Evolutionary conservation across 805 yeast genomes (phyloP).

Genomic region (Diddensiella santjacobensis): DNA sequence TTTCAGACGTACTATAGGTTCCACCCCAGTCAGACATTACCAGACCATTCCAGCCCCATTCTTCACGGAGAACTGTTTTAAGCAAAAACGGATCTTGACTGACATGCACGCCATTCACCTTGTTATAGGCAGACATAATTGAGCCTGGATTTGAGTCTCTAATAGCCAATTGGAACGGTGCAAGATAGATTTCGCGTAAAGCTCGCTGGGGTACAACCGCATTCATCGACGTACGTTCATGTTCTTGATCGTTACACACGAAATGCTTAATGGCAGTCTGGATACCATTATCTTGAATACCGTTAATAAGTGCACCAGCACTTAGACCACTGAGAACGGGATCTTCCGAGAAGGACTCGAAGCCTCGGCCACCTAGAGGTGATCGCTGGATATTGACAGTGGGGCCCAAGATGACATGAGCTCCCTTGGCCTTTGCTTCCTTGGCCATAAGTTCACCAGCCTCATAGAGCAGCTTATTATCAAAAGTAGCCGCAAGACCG

Average conservation of each 20-base stretch:
- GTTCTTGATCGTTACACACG: slow-evolving; percentile 60
- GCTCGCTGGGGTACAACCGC: slow-evolving; percentile 55
- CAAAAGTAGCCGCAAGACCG: slow-evolving; percentile 54
- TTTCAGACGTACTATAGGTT: slow-evolving; percentile 43
- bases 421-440: slow-evolving; percentile 53
- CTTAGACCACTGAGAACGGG: slow-evolving; percentile 46
- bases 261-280: slow-evolving; percentile 59
- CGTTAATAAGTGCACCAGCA: slow-evolving; percentile 49
- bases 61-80: slow-evolving; percentile 45
- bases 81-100: slow-evolving; percentile 46
- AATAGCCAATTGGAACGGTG: slow-evolving; percentile 61
- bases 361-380: slow-evolving; percentile 60
- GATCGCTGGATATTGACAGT: slow-evolving; percentile 51
- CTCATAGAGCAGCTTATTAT: slow-evolving; percentile 43
- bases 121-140: slow-evolving; percentile 61
- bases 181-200: slow-evolving; percentile 57
- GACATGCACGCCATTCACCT: slow-evolving; percentile 57
- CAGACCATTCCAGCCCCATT: slow-evolving; percentile 54
- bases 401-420: slow-evolving; percentile 48
- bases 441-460: slow-evolving; percentile 52
- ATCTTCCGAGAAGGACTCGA: slow-evolving; percentile 60
- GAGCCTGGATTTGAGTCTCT: slow-evolving; percentile 49
- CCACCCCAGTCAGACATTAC: slow-evolving; percentile 63
- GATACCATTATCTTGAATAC: slow-evolving; percentile 49
- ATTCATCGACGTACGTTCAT: slow-evolving; percentile 47